phyloP scores from a whole-genome alignment of 2,329 filamentous ascomycete species.

The Lachnellula hyalina region DNA sequence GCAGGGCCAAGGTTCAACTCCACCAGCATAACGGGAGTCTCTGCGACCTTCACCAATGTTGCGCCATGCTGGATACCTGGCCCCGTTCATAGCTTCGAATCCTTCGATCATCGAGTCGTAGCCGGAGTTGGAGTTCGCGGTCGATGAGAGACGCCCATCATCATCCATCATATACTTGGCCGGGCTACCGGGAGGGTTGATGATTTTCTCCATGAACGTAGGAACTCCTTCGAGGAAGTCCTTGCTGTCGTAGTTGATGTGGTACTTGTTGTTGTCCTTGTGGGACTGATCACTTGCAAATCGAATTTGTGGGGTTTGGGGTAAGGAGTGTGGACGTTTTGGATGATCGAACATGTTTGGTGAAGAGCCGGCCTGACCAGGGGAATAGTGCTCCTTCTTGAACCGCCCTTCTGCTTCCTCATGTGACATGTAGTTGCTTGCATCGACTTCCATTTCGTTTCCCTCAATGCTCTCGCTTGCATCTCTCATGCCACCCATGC shows the following conservation, averaged over 20 bases:
- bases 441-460: too few relatives aligned
- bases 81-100: not conserved
- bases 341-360: too few relatives aligned
- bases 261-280: not conserved
- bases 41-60: conserved; percentile 5
- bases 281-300: not conserved
- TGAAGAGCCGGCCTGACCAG: too few relatives aligned
- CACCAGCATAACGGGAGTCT: conserved; percentile 21
- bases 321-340: not conserved
- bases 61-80: not conserved
- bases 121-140: not conserved
- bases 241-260: not conserved
- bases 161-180: not conserved
- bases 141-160: not conserved
- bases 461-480: too few relatives aligned
- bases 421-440: too few relatives aligned
- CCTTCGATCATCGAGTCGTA: not conserved
- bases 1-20: conserved; percentile 15
- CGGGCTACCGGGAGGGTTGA: not conserved
- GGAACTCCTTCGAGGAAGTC: not conserved
- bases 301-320: not conserved
- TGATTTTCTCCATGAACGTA: not conserved
- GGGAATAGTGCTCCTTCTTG: too few relatives aligned
- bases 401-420: too few relatives aligned
- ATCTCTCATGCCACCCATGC: too few relatives aligned